Conservation (phyloP, 805 yeast genomes). For the Saturnispora ahearnii region DNA sequence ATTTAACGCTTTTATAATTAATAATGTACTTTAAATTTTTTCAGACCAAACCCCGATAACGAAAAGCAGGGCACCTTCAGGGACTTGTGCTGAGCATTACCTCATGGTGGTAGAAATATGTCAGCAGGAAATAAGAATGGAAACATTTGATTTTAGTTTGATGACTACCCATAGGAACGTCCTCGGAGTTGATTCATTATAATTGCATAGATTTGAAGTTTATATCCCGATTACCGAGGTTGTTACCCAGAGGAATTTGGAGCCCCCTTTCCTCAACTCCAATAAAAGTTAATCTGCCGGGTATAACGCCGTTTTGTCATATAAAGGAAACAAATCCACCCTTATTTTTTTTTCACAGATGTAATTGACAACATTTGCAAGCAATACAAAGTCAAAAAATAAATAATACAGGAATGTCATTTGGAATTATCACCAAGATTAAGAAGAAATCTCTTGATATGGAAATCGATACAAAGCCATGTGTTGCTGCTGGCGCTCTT, state of each 20-base stretch:
- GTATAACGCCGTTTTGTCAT: not conserved
- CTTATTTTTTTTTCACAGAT: not conserved
- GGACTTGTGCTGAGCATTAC: not conserved
- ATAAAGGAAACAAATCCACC: not conserved
- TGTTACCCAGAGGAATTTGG: not conserved
- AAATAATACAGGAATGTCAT: not conserved
- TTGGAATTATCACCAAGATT: conserved; percentile 1
- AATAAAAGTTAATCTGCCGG: not conserved
- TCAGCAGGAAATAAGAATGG: not conserved
- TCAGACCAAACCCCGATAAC: too few relatives aligned
- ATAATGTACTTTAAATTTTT: too few relatives aligned
- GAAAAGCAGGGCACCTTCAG: not conserved
- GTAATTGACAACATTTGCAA: not conserved
- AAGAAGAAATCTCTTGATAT: not conserved
- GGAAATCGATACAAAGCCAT: not conserved
- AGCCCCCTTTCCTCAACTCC: not conserved
- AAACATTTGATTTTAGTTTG: not conserved
- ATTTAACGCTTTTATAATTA: too few relatives aligned
- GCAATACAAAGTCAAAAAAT: too few relatives aligned
- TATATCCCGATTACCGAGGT: not conserved
- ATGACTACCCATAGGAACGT: not conserved
- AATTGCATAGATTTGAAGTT: not conserved
- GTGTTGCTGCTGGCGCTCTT: not conserved
- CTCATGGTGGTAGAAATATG: not conserved
- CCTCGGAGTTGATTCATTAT: not conserved